phyloP scores from a whole-genome alignment of 2,329 filamentous ascomycete genomes.

The Corynespora cassiicola region DNA sequence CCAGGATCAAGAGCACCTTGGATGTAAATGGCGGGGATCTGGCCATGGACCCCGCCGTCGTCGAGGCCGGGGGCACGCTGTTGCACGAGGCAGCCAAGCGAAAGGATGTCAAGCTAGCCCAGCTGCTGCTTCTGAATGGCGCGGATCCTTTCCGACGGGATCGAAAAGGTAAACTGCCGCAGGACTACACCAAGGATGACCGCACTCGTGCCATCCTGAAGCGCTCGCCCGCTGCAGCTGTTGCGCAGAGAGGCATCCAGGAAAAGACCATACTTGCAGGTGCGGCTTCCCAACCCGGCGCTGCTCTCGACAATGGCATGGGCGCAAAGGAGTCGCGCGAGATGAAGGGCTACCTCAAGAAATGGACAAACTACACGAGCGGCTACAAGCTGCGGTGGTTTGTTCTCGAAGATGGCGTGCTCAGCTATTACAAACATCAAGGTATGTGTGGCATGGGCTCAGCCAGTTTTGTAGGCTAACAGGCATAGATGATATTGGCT shows the following conservation, averaged over 20 bases:
- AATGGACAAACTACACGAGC: constrained; percentile 98
- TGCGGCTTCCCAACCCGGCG: constrained; percentile 61
- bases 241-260: constrained; percentile 92
- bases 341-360: constrained; percentile 99
- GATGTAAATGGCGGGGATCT: constrained; percentile 94
- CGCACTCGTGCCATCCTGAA: constrained; percentile 87
- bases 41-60: constrained; percentile 77
- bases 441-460: constrained; percentile 43
- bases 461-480: constrained; percentile 14
- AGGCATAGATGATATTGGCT: constrained; percentile 80
- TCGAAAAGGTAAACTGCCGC: constrained; percentile 91
- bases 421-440: constrained; percentile 99
- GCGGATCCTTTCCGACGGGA: constrained; percentile 96
- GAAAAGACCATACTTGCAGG: constrained; percentile 95
- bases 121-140: constrained; percentile 88
- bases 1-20: constrained; percentile 81
- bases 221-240: constrained; percentile 90
- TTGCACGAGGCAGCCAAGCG: constrained; percentile 92
- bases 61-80: constrained; percentile 86
- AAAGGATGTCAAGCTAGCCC: constrained; percentile 85
- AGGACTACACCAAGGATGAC: constrained; percentile 96
- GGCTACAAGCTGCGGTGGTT: constrained; percentile 98
- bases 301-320: constrained; percentile 63
- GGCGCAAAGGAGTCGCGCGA: constrained; percentile 88
- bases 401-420: constrained; percentile 92